Evolutionary conservation across 345 rosid genomes (phyloP), one percentile per base, ranked within the genome.

Genomic region (Isatis tinctoria): DNA sequence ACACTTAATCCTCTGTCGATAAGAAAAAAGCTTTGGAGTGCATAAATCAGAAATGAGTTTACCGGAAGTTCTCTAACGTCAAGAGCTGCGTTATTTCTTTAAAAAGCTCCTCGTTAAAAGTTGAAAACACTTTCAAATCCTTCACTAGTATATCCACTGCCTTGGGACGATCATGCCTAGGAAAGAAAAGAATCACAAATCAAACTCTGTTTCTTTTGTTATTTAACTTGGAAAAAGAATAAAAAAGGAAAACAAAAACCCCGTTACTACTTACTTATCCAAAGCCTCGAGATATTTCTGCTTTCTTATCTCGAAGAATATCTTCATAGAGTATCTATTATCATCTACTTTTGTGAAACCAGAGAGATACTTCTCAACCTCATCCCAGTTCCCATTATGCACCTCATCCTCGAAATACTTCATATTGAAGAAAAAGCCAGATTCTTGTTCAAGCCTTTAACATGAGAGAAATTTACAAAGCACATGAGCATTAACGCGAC

Each of bases 351-450:
- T 92, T 0, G 98, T 95, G 86, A 92, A 95, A 70, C 98, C 99
- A 65, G 99, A 95, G 26, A 95, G 95, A 81, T 95, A 95, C 69
- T 83, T 95, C 86, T 95, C 99, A 63, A 95, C 97, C 77, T 95
- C 99, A 74, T 95, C 99, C 99, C 99, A 95, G 66, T 92, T 91
- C 6, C 99, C 99, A 73, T 72, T 85, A 26, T 90, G 97, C 74
- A 95, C 99, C 87, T 92, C 96, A 72, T 95, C 99, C 89, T 94
- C 98, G 71, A 94, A 94, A 85, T 91, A 86, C 82, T 90, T 94
- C 97, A 94, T 90, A 79, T 95, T 95, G 78, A 95, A 95, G 96
- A 87, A 95, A 85, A 95, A 95, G 26, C 97, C 99, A 80, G 99
- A 91, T 79, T 95, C 97, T 85, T 91, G 97, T 67, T 95, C 99